Evolutionary conservation across 2,329 filamentous ascomycete genomes (phyloP).

Genomic region (Orbilia ellipsospora): DNA sequence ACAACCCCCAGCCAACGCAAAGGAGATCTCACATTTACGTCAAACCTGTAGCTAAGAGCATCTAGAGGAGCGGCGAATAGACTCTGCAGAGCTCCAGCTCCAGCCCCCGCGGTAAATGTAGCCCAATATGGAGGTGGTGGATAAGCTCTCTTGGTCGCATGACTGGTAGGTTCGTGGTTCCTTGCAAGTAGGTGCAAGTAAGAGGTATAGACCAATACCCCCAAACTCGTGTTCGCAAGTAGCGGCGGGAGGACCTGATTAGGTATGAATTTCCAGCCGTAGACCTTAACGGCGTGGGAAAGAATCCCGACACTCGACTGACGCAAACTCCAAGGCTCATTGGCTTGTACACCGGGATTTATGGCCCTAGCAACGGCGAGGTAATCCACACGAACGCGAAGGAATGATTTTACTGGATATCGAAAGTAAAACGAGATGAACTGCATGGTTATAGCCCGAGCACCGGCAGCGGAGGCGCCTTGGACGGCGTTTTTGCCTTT

Average conservation of each 20-base stretch:
- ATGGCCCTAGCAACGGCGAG: conserved; percentile 66
- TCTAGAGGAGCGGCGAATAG: conserved; percentile 79
- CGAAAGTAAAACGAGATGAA: conserved; percentile 91
- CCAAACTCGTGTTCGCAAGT: conserved; percentile 78
- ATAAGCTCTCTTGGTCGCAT: conserved; percentile 72
- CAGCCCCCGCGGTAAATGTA: conserved; percentile 76
- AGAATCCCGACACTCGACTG: conserved; percentile 77
- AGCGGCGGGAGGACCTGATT: conserved; percentile 81
- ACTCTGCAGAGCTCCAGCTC: conserved; percentile 77
- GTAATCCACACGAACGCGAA: conserved; percentile 77
- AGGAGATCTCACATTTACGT: conserved; percentile 67
- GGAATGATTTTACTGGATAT: conserved; percentile 91
- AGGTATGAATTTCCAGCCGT: conserved; percentile 79
- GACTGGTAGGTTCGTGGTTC: conserved; percentile 74
- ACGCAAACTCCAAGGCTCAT: conserved; percentile 68
- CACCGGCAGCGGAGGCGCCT: conserved; percentile 48
- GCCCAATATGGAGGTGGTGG: conserved; percentile 73
- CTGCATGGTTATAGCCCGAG: conserved; percentile 80
- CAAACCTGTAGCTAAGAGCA: conserved; percentile 78
- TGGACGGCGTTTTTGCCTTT: conserved; percentile 51
- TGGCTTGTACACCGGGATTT: conserved; percentile 66
- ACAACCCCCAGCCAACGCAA: neutral
- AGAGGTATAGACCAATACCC: conserved; percentile 78
- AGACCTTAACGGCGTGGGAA: conserved; percentile 73
- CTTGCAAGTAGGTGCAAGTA: conserved; percentile 76